Conservation (phyloP, 371 early-diverging fungal species). For the Dinochytrium kinnereticum region DNA sequence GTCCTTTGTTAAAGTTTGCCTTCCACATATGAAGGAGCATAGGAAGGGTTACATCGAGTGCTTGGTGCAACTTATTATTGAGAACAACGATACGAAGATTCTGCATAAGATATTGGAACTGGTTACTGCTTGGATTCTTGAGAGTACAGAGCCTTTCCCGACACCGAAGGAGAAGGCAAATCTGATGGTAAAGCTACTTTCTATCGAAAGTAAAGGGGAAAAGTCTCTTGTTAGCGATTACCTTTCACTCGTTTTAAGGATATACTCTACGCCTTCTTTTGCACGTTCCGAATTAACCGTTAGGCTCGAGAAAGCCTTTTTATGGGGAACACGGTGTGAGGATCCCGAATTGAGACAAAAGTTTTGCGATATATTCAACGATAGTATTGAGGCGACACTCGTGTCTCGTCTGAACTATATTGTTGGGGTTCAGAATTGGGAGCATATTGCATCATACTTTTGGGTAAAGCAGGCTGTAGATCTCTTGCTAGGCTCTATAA, state of each 20-base stretch:
- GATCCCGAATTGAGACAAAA: constrained; percentile 78
- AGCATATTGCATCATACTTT: constrained; percentile 78
- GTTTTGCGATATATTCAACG: constrained; percentile 83
- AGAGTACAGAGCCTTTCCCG: constrained; percentile 82
- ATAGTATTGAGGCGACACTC: constrained; percentile 71
- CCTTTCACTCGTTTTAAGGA: constrained; percentile 81
- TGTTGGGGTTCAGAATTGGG: constrained; percentile 95
- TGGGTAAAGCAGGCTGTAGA: constrained; percentile 86
- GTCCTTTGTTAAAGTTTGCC: constrained; percentile 74
- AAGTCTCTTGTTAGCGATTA: constrained; percentile 76
- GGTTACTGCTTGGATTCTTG: constrained; percentile 88
- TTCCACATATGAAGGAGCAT: constrained; percentile 84
- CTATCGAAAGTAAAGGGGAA: constrained; percentile 72
- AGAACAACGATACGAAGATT: constrained; percentile 74
- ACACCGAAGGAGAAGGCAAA: constrained; percentile 95
- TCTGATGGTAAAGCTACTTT: constrained; percentile 88
- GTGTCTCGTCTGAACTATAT: constrained; percentile 84
- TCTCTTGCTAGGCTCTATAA: constrained; percentile 77
- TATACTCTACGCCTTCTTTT: constrained; percentile 82
- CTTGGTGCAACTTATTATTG: constrained; percentile 83
- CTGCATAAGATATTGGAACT: constrained; percentile 78
- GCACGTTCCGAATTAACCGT: constrained; percentile 90
- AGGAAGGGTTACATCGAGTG: constrained; percentile 83
- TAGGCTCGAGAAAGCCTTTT: constrained; percentile 90
- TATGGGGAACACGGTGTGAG: constrained; percentile 82